phyloP scores from a whole-genome alignment of 2,329 filamentous ascomycete genomes.

The Microdochium bolleyi region DNA sequence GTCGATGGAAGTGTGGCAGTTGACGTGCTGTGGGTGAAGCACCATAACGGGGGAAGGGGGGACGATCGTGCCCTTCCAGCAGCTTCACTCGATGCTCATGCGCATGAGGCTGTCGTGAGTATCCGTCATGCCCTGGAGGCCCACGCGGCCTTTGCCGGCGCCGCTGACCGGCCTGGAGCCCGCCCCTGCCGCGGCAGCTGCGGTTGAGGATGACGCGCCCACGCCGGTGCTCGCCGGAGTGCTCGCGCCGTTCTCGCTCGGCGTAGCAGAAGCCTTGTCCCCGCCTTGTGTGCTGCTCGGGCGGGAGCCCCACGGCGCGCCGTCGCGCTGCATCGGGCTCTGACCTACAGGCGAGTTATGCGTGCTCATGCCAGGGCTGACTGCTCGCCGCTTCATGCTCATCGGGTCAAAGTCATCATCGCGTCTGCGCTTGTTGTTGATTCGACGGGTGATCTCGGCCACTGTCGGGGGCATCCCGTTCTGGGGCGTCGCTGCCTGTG shows the following conservation, averaged over 20 bases:
- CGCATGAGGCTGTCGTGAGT: constrained; percentile 95
- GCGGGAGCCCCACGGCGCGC: constrained; percentile 63
- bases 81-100: constrained; percentile 79
- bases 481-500: constrained; percentile 20
- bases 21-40: too few species aligned
- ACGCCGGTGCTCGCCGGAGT: constrained; percentile 10
- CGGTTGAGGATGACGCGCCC: constrained; percentile 20
- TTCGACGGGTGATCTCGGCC: constrained; percentile 69
- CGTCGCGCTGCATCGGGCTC: constrained; percentile 69
- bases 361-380: constrained; percentile 83
- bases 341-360: constrained; percentile 87
- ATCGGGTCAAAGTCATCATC: constrained; percentile 87
- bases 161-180: constrained; percentile 39
- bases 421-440: constrained; percentile 73
- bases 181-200: not conserved
- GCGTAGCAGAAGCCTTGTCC: constrained; percentile 39
- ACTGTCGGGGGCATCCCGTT: constrained; percentile 49
- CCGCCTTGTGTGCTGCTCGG: constrained; percentile 52
- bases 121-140: constrained; percentile 88
- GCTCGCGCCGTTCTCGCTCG: constrained; percentile 39
- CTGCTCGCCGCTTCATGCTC: constrained; percentile 84
- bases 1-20: too few species aligned
- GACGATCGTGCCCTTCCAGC: not conserved
- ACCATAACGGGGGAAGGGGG: too few species aligned
- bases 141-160: constrained; percentile 53